phyloP scores from a whole-genome alignment of 805 yeast species.

The Saturnispora diversa region DNA sequence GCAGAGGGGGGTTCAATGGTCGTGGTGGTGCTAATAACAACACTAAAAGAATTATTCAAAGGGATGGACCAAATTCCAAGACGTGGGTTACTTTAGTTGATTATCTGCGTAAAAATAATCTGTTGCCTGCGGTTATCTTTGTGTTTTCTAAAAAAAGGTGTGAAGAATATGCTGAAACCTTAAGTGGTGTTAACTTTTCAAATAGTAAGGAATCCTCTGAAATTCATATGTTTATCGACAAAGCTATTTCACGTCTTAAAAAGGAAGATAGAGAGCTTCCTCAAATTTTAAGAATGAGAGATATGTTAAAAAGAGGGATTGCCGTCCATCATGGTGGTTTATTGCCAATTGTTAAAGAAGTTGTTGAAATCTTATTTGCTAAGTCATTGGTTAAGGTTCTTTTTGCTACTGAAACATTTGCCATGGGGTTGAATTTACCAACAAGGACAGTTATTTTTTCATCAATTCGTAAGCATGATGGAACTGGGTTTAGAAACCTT shows the following conservation, averaged over 20 bases:
- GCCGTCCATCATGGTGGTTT: constrained; percentile 98
- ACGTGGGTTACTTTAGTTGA: constrained; percentile 73
- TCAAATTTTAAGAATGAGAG: constrained; percentile 77
- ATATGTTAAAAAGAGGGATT: constrained; percentile 79
- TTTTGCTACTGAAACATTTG: constrained; percentile 97
- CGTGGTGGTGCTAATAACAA: constrained; percentile 24
- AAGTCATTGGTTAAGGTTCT: constrained; percentile 78
- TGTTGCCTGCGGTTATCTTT: constrained; percentile 88
- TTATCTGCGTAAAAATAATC: constrained; percentile 51
- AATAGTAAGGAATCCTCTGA: constrained; percentile 81
- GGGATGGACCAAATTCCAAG: constrained; percentile 68
- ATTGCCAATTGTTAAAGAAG: constrained; percentile 82
- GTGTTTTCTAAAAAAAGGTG: constrained; percentile 91
- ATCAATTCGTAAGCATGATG: constrained; percentile 84
- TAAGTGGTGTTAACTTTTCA: constrained; percentile 70
- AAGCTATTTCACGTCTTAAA: constrained; percentile 77
- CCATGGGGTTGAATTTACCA: constrained; percentile 96
- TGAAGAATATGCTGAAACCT: constrained; percentile 82
- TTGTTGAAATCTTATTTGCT: constrained; percentile 89
- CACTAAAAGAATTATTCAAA: constrained; percentile 33
- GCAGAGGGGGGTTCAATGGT: constrained; percentile 27
- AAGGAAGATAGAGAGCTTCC: constrained; percentile 91
- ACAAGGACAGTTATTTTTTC: constrained; percentile 93
- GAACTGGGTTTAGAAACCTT: constrained; percentile 68
- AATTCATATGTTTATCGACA: constrained; percentile 86